phyloP scores from a whole-genome alignment of 495 filamentous ascomycete species.

The Xylaria scruposa region DNA sequence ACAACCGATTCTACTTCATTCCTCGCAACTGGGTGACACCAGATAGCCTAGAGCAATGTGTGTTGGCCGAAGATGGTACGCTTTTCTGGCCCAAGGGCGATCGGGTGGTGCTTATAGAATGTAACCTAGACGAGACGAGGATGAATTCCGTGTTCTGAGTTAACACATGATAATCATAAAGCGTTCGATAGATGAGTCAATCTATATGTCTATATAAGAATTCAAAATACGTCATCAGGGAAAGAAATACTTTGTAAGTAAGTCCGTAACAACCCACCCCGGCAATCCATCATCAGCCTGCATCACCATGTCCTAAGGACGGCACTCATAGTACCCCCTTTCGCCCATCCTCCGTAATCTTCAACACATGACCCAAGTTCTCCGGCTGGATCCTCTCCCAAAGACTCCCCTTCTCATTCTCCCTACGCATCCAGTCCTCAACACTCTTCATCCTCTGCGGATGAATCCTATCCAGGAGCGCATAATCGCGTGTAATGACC shows the following conservation, averaged over 20 bases:
- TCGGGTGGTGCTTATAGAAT: conserved; percentile 9
- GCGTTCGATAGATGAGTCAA: not conserved
- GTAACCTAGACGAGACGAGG: conserved; percentile 8
- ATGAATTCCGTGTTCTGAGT: not conserved
- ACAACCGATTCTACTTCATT: conserved; percentile 11
- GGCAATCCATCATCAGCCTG: not conserved
- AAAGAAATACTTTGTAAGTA: not conserved
- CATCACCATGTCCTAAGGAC: not conserved
- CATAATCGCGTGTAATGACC: conserved; percentile 55
- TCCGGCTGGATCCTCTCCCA: conserved; percentile 46
- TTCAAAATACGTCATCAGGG: not conserved
- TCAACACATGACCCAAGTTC: conserved; percentile 40
- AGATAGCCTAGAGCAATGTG: not conserved
- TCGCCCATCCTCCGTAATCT: conserved; percentile 44
- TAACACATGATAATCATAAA: not conserved
- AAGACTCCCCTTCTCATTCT: conserved; percentile 48
- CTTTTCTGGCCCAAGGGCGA: conserved; percentile 4
- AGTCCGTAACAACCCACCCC: not conserved
- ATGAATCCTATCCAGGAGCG: conserved; percentile 59
- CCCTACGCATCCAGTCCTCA: conserved; percentile 56
- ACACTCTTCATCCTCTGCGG: conserved; percentile 56
- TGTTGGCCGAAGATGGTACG: not conserved
- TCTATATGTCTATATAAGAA: not conserved
- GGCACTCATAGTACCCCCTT: conserved; percentile 37
- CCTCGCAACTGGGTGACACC: conserved; percentile 5